Evolutionary conservation across 257 asterid species (phyloP), one percentile per base, ranked within the genome.

Genomic region (Scutellaria barbata): DNA sequence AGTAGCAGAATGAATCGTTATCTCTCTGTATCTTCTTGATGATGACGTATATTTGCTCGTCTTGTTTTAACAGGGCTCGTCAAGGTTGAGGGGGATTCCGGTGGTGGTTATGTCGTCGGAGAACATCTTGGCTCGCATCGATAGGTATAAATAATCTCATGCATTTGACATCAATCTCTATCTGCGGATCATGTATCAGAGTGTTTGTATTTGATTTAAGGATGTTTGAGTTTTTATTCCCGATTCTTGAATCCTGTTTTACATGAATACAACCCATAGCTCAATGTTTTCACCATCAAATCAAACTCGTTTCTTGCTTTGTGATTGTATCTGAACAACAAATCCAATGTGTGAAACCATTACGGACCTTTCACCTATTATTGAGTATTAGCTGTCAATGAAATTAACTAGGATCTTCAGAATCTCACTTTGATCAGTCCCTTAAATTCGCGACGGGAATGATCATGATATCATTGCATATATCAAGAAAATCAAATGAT

Each of bases 101-200:
- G 98, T 90, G 43, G 98, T 90, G 79, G 77, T 92, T 3, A 90
- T 92, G 98, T 92, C 98, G 8, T 92, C 98, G 0, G 98, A 92
- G 74, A 90, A 92, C 68, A 51, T 92, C 7, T 40, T 88, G 62
- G 57, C 95, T 74, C 92, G 96, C 3, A 83, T 92, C 5, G 92
- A 88, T 82, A 88, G 98, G 98, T 92, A 85, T 54, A 16, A 42
- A 42, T 8, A 8, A 22, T 62, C 37, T 73, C 40, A 0, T 73
- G 14, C 16, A 46, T 30, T 18, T 72, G 1, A 7, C 14, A 2
- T 2, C 35, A 8, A 35, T 18, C 16, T 22, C 6, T 1, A 40
- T 11, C 11, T 37, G 14, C 7, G 51, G 58, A 58, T 10, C 8
- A 30, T 65, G 13, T 18, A 35, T 48, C 4, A 43, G 18, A 43